Percentiles rank a stretch among this genome's conserved stretches.
Evolutionary conservation across 1,284 basidiomycete species (phyloP).

Genomic region (Rhodotorula sp.): DNA sequence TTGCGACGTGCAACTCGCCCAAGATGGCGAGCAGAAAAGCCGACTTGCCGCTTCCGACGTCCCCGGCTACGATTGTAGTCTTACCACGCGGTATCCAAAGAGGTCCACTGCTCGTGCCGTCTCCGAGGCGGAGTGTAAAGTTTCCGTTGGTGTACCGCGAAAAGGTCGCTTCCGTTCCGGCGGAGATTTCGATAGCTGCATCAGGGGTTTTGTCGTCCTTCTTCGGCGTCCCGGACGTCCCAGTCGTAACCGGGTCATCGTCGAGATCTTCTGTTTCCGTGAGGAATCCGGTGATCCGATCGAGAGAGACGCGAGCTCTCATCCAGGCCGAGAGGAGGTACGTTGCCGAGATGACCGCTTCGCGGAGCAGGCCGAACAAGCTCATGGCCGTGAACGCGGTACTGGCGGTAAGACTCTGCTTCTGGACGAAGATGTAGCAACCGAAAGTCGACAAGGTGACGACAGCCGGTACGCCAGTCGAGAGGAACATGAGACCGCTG

Average conservation of each 20-base stretch:
- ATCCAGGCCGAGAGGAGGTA: conserved; percentile 38
- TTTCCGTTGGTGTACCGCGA: conserved; percentile 13
- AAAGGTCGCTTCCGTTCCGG: conserved; percentile 16
- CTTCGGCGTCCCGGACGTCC: not conserved
- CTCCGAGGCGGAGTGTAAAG: conserved; percentile 13
- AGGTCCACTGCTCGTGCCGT: not conserved
- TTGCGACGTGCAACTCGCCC: conserved; percentile 36
- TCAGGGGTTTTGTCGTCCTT: not conserved
- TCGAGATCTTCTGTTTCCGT: conserved; percentile 38
- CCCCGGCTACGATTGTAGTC: conserved; percentile 53
- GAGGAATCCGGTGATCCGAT: conserved; percentile 33
- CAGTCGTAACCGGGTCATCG: conserved; percentile 5
- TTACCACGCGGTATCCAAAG: conserved; percentile 14
- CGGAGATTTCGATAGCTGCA: conserved; percentile 9
- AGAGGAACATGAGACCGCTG: conserved; percentile 37
- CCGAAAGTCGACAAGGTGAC: conserved; percentile 37
- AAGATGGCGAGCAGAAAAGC: conserved; percentile 56
- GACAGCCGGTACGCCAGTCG: conserved; percentile 31
- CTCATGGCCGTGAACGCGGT: conserved; percentile 38
- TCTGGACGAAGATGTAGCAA: conserved; percentile 27
- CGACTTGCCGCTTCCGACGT: conserved; percentile 78
- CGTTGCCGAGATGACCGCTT: conserved; percentile 39
- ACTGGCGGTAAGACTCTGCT: conserved; percentile 28
- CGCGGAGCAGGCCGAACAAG: conserved; percentile 32
- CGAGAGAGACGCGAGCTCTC: conserved; percentile 37